These are phyloP conservation scores for Epicoccum sorghinum DNA, from an alignment of 2,329 filamentous ascomycete genomes.

Conservation along the genomic window DNA sequence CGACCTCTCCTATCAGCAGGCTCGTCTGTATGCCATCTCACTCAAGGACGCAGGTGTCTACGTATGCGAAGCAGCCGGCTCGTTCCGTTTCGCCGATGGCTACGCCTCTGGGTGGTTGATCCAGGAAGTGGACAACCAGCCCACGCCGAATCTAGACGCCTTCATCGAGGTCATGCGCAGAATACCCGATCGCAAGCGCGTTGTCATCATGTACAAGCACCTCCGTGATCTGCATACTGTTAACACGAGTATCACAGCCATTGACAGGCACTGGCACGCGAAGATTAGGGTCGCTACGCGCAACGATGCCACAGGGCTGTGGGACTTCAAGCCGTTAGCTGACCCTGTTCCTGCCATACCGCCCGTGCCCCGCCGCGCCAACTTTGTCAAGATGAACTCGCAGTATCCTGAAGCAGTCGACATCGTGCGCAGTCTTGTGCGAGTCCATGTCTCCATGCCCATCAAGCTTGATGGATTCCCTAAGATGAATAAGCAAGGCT, in stretches of 20 bases:
- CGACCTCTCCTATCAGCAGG: slow-evolving; percentile 95
- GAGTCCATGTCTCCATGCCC: slow-evolving; percentile 90
- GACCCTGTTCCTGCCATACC: slow-evolving; percentile 77
- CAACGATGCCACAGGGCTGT: slow-evolving; percentile 87
- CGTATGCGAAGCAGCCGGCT: slow-evolving; percentile 91
- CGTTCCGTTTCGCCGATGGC: slow-evolving; percentile 88
- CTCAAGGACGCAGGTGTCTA: slow-evolving; percentile 80
- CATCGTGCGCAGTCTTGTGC: slow-evolving; percentile 91
- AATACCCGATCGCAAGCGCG: slow-evolving; percentile 80
- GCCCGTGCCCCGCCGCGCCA: slow-evolving; percentile 76
- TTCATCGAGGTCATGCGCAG: slow-evolving; percentile 90
- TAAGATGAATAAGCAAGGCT: slow-evolving; percentile 90
- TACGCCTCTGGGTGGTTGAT: slow-evolving; percentile 93
- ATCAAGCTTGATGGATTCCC: slow-evolving; percentile 98
- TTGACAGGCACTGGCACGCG: slow-evolving; percentile 94
- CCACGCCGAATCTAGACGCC: slow-evolving; percentile 82
- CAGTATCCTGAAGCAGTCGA: slow-evolving; percentile 90
- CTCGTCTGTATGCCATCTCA: slow-evolving; percentile 91
- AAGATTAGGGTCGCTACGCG: slow-evolving; percentile 93
- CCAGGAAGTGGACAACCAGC: slow-evolving; percentile 89
- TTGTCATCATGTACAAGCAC: slow-evolving; percentile 96
- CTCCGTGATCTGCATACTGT: slow-evolving; percentile 92
- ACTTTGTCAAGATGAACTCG: slow-evolving; percentile 90
- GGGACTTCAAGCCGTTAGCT: slow-evolving; percentile 90
- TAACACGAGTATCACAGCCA: slow-evolving; percentile 88